Percentiles rank a stretch among this genome's conserved stretches.
phyloP scores from a whole-genome alignment of 371 early-diverging fungal species.

The Blakeslea trispora region DNA sequence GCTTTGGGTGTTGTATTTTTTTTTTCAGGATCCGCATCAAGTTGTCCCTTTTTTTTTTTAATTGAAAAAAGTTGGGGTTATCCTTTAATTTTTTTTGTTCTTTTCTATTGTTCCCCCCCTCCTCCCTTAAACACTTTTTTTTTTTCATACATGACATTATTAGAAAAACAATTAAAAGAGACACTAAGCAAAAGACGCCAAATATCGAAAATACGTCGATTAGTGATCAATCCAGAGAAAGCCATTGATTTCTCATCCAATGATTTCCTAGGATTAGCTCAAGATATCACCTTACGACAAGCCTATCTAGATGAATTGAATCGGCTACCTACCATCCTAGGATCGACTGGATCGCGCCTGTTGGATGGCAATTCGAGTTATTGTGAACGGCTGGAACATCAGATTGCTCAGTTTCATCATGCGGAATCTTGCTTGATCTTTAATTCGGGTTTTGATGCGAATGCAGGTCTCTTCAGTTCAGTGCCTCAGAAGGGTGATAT shows the following conservation, averaged over 20 bases:
- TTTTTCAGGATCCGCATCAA: too few species aligned
- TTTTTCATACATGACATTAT: slow-evolving; percentile 9
- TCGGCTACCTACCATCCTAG: slow-evolving; percentile 46
- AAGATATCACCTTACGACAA: slow-evolving; percentile 39
- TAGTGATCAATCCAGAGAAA: slow-evolving; percentile 39
- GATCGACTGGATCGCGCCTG: slow-evolving; percentile 80
- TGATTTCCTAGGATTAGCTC: slow-evolving; percentile 79
- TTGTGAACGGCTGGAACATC: slow-evolving; percentile 61
- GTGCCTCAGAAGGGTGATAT: slow-evolving; percentile 70
- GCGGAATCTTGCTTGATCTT: slow-evolving; percentile 70
- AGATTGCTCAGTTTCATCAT: slow-evolving; percentile 65
- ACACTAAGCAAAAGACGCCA: slow-evolving; percentile 36
- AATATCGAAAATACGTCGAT: slow-evolving; percentile 44
- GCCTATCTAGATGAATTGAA: slow-evolving; percentile 50
- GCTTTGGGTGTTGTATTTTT: too few species aligned
- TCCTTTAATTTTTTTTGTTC: too few species aligned
- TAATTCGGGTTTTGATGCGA: slow-evolving; percentile 88
- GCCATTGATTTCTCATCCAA: slow-evolving; percentile 79
- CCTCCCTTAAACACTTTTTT: slow-evolving; percentile 8
- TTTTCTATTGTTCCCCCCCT: neutral
- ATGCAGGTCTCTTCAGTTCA: slow-evolving; percentile 67
- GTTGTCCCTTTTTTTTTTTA: too few species aligned
- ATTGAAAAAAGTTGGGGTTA: too few species aligned
- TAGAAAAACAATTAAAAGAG: slow-evolving; percentile 24
- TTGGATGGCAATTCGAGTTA: slow-evolving; percentile 74